Evolutionary conservation across 2,329 filamentous ascomycete genomes (phyloP).

Genomic region (Pleoardoris graminearum): DNA sequence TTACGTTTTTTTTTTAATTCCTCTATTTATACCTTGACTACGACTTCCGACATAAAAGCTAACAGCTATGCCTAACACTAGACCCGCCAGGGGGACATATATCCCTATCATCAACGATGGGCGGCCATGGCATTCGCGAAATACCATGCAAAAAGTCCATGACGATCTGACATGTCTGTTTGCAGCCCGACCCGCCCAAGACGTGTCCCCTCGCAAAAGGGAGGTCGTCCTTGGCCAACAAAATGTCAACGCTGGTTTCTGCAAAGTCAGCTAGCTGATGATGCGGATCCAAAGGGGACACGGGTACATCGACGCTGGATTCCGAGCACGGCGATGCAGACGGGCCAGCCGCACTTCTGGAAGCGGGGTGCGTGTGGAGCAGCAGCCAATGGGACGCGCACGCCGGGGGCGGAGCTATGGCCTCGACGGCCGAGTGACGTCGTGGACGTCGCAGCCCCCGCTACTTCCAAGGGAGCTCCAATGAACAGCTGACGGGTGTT

Average conservation of each 20-base stretch:
- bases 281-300: too few species aligned
- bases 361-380: not conserved
- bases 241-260: not conserved
- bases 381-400: constrained; percentile 7
- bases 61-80: too few species aligned
- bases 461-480: too few species aligned
- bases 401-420: constrained; percentile 7
- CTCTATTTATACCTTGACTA: too few species aligned
- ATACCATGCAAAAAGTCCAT: not conserved
- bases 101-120: too few species aligned
- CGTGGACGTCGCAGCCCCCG: constrained; percentile 8
- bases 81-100: too few species aligned
- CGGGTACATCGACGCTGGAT: too few species aligned
- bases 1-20: too few species aligned
- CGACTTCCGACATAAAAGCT: too few species aligned
- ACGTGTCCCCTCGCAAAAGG: not conserved
- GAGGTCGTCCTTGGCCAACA: too few species aligned
- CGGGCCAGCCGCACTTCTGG: not conserved
- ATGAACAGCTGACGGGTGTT: constrained; percentile 9
- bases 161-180: not conserved
- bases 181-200: too few species aligned
- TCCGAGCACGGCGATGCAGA: not conserved
- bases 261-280: too few species aligned
- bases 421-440: not conserved
- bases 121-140: not conserved